Conservation (phyloP, 495 filamentous ascomycete genomes). For the Hypoxylon fuscum region DNA sequence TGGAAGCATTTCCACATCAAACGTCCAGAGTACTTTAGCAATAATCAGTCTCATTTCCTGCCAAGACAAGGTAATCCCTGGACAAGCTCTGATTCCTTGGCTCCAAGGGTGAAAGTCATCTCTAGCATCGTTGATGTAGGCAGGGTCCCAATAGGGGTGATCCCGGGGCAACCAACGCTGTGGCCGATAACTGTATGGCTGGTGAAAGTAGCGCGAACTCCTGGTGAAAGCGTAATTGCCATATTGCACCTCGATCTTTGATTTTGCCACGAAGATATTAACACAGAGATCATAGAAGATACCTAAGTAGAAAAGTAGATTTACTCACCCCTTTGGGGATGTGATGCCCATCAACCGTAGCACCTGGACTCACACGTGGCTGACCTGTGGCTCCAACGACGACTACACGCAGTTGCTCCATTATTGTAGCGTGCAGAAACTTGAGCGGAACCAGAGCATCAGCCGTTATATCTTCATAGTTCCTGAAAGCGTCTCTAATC, state of each 20-base stretch:
- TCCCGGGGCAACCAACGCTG: conserved; percentile 33
- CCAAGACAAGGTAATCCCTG: conserved; percentile 33
- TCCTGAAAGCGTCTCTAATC: conserved; percentile 29
- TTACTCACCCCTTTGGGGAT: conserved; percentile 37
- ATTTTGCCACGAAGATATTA: not conserved
- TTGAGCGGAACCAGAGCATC: conserved; percentile 8
- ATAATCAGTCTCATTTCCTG: conserved; percentile 34
- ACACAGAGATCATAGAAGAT: too few relatives aligned
- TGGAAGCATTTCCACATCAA: conserved; percentile 18
- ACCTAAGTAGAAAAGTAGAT: too few relatives aligned
- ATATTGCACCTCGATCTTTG: conserved; percentile 16
- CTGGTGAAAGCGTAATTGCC: conserved; percentile 13
- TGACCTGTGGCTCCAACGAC: conserved; percentile 5
- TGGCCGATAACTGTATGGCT: conserved; percentile 27
- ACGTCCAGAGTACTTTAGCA: conserved; percentile 44
- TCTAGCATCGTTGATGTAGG: conserved; percentile 20
- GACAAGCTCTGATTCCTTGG: conserved; percentile 31
- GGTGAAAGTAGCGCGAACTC: conserved; percentile 26
- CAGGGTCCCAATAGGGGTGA: conserved; percentile 24
- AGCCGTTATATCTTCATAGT: conserved; percentile 31
- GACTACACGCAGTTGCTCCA: conserved; percentile 31
- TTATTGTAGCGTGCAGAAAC: conserved; percentile 25
- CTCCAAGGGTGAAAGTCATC: conserved; percentile 36
- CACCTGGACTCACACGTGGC: conserved; percentile 31
- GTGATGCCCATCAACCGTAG: conserved; percentile 36